Percentiles rank a stretch among this genome's conserved stretches.
Conservation (phyloP, 306 rosid genomes). For the Cicer judaicum region DNA sequence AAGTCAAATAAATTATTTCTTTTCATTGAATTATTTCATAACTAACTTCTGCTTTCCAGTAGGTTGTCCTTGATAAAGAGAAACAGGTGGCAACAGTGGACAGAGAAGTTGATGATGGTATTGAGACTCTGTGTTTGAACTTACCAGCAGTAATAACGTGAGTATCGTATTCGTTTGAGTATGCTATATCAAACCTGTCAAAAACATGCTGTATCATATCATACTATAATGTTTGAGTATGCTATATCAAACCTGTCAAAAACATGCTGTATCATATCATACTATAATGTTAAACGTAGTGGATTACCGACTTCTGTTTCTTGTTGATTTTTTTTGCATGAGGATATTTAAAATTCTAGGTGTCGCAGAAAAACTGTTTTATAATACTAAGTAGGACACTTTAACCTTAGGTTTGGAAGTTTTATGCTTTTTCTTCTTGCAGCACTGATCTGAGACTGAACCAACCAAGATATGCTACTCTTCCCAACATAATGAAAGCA, state of each 20-base stretch:
- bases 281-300: constrained; percentile 20
- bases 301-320: neutral
- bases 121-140: constrained; percentile 76
- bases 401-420: neutral
- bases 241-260: constrained; percentile 3
- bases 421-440: constrained; percentile 40
- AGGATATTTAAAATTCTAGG: neutral
- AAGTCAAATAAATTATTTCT: neutral
- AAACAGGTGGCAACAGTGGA: constrained; percentile 78
- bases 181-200: constrained; percentile 5
- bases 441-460: constrained; percentile 93
- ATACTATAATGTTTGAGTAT: neutral
- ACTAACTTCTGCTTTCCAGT: constrained; percentile 63
- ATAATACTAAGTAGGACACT: too few species aligned
- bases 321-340: neutral
- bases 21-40: constrained; percentile 34
- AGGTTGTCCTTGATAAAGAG: constrained; percentile 94
- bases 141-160: constrained; percentile 96
- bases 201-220: too few species aligned
- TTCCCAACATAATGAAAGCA: constrained; percentile 97
- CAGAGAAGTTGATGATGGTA: constrained; percentile 94
- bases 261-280: neutral
- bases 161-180: constrained; percentile 45
- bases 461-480: constrained; percentile 94
- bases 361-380: neutral